Base-by-base conservation (phyloP, 768 basidiomycete species). In the Tubosaeta sp. region DNA sequence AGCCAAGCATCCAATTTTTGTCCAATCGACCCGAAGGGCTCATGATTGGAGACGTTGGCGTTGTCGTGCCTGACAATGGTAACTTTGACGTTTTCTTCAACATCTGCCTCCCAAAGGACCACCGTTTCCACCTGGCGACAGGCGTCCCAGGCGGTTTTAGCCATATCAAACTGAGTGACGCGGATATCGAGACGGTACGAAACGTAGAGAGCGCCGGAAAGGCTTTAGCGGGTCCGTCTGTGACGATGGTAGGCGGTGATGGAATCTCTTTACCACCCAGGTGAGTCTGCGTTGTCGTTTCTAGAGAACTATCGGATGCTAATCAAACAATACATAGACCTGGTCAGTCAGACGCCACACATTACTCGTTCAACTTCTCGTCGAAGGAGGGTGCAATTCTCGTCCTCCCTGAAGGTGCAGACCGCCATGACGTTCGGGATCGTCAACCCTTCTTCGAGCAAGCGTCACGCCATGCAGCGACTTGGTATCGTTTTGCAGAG, bases 61-160 rank as follows among this genome's bases (percentile, higher is more conserved):
- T 73, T n/a, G 51, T 75, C 19, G 62, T 27, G 12, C 61, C 68
- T 3, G 60, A 60, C 14, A 54, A 62, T 44, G 73, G 73, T 42
- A 56, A 53, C 7, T 75, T 76, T 30, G 66, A 68, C 46, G 66
- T 69, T 40, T 63, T 72, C 7, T 75, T 74, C 59, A 74, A 73
- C 49, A 62, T 74, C 8, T 70, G 67, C 36, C 47, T 68, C 2
- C 59, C 71, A 41, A 67, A 67, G 31, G 61, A 71, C 42, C 65
- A 73, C 30, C 44, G 48, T 2, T 59, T 53, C 7, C 51, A 57
- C 19, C 24, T 34, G 21, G 14, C 31, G 3, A 41, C 42, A 1
- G 59, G 62, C 10, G 62, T 72, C 13, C 71, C 74, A 0, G 60
- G 57, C 1, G 56, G 56, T 11, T 71, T 71, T 41, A 48, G 16